A percentile compares a stretch with the other conserved stretches of the same genome.
Evolutionary conservation across 345 rosid genomes (phyloP).

Genomic region (Gossypium stocksii): DNA sequence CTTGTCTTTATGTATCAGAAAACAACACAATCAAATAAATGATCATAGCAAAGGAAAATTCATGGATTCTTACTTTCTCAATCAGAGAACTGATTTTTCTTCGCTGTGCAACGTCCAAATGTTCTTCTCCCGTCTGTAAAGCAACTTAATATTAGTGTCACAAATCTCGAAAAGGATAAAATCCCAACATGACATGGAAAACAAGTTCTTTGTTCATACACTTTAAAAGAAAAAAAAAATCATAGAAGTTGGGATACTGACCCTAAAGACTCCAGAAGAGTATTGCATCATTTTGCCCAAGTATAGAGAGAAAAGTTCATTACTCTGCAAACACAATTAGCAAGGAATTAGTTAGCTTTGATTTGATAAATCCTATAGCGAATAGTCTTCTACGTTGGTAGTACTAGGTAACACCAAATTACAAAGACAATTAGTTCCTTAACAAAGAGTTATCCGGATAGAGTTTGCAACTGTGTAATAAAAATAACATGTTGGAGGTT

Average conservation of each 20-base stretch:
- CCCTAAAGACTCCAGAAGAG: conserved; percentile 84
- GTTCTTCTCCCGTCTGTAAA: conserved; percentile 53
- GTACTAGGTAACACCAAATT: neutral
- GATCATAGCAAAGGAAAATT: neutral
- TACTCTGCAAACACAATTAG: conserved; percentile 45
- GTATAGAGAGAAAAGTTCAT: conserved; percentile 65
- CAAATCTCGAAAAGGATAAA: neutral
- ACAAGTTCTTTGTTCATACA: neutral
- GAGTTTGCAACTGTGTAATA: neutral
- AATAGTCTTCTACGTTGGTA: neutral
- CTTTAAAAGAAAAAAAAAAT: neutral
- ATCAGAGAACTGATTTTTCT: conserved; percentile 62
- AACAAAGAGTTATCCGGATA: neutral
- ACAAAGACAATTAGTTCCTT: neutral
- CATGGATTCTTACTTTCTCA: conserved; percentile 43
- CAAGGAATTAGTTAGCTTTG: neutral
- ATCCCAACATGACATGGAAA: neutral
- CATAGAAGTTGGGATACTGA: conserved; percentile 10
- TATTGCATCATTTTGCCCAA: conserved; percentile 83
- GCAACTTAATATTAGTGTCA: neutral
- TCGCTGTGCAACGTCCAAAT: conserved; percentile 63
- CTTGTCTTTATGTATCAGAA: conserved; percentile 37
- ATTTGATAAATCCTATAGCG: neutral
- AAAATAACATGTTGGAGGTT: neutral
- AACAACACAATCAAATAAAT: neutral